A percentile compares a stretch with the other conserved stretches of the same genome.
Evolutionary conservation across 2,329 filamentous ascomycete species (phyloP).

Genomic region (Didymella pomorum): DNA sequence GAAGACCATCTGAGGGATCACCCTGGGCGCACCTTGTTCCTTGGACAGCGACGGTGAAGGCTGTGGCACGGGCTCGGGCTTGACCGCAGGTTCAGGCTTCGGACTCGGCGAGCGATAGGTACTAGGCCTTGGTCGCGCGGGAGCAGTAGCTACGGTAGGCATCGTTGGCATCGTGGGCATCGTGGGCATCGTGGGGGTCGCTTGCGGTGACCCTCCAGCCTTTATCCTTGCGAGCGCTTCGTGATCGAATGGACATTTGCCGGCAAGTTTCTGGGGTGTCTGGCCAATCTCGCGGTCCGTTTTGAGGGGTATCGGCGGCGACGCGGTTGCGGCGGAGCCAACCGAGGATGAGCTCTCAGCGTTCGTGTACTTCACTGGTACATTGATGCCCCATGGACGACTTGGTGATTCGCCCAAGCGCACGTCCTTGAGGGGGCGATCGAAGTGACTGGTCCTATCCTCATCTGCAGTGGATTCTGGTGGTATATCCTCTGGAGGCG

Average conservation of each 20-base stretch:
- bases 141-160: conserved; percentile 17
- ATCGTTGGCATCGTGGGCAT: conserved; percentile 19
- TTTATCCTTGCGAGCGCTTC: conserved; percentile 33
- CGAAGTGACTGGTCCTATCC: conserved; percentile 77
- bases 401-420: conserved; percentile 94
- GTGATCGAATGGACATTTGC: conserved; percentile 50
- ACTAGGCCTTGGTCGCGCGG: conserved; percentile 25
- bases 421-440: conserved; percentile 84
- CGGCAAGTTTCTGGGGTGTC: conserved; percentile 35
- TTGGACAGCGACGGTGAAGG: conserved; percentile 15
- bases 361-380: conserved; percentile 67
- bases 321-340: conserved; percentile 51
- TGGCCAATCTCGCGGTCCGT: conserved; percentile 35
- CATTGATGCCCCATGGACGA: conserved; percentile 88
- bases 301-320: conserved; percentile 63
- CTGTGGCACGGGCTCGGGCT: conserved; percentile 19
- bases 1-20: conserved; percentile 77
- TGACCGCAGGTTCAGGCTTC: conserved; percentile 19
- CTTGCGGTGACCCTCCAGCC: conserved; percentile 15
- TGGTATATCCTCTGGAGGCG: conserved; percentile 49
- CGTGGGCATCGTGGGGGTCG: conserved; percentile 5
- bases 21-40: conserved; percentile 25
- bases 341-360: conserved; percentile 50
- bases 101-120: conserved; percentile 16
- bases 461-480: conserved; percentile 58